phyloP scores from a whole-genome alignment of 345 rosid species.

The Cardamine occulta region DNA sequence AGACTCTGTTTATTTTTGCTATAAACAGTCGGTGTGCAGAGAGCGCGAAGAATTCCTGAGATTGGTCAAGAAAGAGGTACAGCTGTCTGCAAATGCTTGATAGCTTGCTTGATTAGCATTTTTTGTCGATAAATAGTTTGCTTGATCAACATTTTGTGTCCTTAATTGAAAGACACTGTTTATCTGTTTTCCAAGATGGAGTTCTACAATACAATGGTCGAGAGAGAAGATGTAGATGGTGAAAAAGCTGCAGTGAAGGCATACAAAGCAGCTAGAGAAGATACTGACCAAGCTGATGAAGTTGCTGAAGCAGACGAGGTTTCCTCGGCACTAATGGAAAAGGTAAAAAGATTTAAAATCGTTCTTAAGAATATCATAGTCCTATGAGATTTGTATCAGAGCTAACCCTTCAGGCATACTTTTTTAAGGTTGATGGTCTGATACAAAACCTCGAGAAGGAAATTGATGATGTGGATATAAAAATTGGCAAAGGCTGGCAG shows the following conservation, averaged over 20 bases:
- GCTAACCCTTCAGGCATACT: conserved; percentile 22
- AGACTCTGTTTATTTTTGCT: conserved; percentile 30
- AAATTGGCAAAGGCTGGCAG: conserved; percentile 78
- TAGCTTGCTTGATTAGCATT: no score
- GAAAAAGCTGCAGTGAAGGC: conserved; percentile 80
- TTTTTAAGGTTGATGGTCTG: conserved; percentile 74
- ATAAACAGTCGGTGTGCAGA: conserved; percentile 77
- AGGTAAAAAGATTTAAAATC: conserved; percentile 46
- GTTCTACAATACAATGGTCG: conserved; percentile 84
- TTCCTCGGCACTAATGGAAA: conserved; percentile 80
- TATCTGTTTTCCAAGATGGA: conserved; percentile 62
- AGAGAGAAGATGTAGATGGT: conserved; percentile 65
- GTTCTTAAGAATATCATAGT: not conserved
- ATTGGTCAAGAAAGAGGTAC: conserved; percentile 92
- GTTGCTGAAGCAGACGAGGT: conserved; percentile 60
- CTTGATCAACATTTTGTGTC: conserved; percentile 19
- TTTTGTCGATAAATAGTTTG: not conserved
- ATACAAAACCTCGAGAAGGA: conserved; percentile 89
- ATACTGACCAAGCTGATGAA: conserved; percentile 55
- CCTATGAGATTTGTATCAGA: conserved; percentile 17
- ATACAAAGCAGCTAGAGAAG: conserved; percentile 82
- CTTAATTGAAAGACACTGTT: not conserved
- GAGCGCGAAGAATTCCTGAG: conserved; percentile 90
- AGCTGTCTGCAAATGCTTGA: not conserved
- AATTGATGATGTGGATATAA: conserved; percentile 80